A percentile compares a stretch with the other conserved stretches of the same genome.
phyloP scores from a whole-genome alignment of 495 filamentous ascomycete species.

The Ascodesmis nigricans region DNA sequence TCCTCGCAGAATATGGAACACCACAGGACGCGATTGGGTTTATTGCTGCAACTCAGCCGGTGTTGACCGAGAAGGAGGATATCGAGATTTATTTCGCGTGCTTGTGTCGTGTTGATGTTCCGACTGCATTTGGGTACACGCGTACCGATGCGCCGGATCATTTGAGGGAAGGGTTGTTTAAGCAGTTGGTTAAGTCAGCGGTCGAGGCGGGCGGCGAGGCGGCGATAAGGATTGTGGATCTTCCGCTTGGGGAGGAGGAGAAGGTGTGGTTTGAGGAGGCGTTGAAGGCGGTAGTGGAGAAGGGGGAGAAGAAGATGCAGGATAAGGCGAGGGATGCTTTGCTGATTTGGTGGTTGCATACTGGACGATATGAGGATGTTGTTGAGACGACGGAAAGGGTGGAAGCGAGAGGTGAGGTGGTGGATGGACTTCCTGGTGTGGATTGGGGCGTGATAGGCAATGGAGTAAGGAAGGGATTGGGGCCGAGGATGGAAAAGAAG shows the following conservation, averaged over 20 bases:
- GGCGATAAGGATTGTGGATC: constrained; percentile 13
- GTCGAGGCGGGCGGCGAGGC: constrained; percentile 10
- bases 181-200: constrained; percentile 13
- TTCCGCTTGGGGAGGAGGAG: constrained; percentile 16
- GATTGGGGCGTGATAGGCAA: constrained; percentile 16
- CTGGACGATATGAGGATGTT: constrained; percentile 12
- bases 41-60: constrained; percentile 2
- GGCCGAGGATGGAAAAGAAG: constrained; percentile 10
- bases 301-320: too few relatives aligned
- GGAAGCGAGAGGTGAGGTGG: constrained; percentile 13
- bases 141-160: constrained; percentile 10
- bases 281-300: constrained; percentile 5
- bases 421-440: too few relatives aligned
- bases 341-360: constrained; percentile 16
- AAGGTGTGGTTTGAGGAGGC: constrained; percentile 12
- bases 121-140: constrained; percentile 16
- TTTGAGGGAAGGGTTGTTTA: constrained; percentile 9
- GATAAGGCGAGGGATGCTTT: constrained; percentile 19
- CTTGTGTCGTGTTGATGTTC: constrained; percentile 8
- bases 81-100: constrained; percentile 13
- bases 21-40: neutral
- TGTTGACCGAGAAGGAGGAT: constrained; percentile 11
- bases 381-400: constrained; percentile 6
- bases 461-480: constrained; percentile 16
- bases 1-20: neutral